Percentiles rank a stretch among this genome's conserved stretches.
phyloP scores from a whole-genome alignment of 139 green algal species.

The Mesotaenium endlicherianum region DNA sequence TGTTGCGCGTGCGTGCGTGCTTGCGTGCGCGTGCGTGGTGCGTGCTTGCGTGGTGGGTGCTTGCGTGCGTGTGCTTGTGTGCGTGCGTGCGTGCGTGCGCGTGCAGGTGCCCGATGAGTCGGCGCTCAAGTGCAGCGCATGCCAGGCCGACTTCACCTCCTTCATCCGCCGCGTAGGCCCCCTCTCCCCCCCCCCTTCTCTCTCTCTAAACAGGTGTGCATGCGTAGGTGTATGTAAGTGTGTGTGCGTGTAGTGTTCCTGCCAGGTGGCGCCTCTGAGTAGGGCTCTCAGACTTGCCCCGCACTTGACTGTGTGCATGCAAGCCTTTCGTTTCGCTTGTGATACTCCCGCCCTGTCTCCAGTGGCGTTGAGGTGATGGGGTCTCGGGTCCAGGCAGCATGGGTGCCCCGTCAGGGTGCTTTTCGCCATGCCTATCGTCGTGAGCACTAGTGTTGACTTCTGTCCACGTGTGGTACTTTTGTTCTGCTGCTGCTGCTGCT shows the following conservation, averaged over 20 bases:
- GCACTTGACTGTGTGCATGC: neutral
- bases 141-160: slow-evolving; percentile 10
- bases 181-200: neutral
- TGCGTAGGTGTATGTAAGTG: neutral
- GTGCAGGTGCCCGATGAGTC: slow-evolving; percentile 42
- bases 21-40: too few species aligned
- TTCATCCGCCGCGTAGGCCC: slow-evolving; percentile 20
- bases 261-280: neutral
- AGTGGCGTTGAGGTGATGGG: too few species aligned
- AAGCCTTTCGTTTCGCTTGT: too few species aligned
- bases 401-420: too few species aligned
- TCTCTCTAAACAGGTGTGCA: slow-evolving; percentile 6
- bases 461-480: too few species aligned
- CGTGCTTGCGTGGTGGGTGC: too few species aligned
- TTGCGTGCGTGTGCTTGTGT: too few species aligned
- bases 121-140: slow-evolving; percentile 12
- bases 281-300: neutral
- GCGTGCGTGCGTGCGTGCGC: too few species aligned
- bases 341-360: too few species aligned
- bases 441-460: too few species aligned
- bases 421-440: too few species aligned
- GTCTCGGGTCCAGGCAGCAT: too few species aligned
- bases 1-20: neutral
- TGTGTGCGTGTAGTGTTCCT: neutral
- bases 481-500: neutral